Conservation (phyloP, 2,329 filamentous ascomycete genomes). For the Penicillium sp. region DNA sequence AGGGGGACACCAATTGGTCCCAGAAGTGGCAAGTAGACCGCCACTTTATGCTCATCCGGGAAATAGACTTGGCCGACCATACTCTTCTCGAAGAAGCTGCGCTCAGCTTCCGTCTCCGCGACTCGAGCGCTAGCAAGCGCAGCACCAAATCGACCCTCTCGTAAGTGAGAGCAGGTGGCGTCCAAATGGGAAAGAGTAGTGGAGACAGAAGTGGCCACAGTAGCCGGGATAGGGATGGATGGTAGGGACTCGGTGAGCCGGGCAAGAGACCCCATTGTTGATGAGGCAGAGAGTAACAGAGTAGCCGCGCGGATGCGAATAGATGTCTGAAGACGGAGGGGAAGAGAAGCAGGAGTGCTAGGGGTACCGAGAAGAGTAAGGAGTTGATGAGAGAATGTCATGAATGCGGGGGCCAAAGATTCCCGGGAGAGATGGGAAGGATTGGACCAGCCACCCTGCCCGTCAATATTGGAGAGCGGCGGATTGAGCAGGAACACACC, state of each 20-base stretch:
- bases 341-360: conserved; percentile 71
- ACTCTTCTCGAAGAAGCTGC: conserved; percentile 96
- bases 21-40: conserved; percentile 87
- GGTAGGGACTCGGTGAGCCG: conserved; percentile 79
- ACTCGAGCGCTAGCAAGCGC: conserved; percentile 78
- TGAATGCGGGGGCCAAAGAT: conserved; percentile 73
- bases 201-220: conserved; percentile 80
- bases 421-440: conserved; percentile 59
- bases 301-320: conserved; percentile 82
- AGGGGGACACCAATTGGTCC: conserved; percentile 90
- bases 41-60: conserved; percentile 96
- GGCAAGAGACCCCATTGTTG: conserved; percentile 88
- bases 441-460: conserved; percentile 33
- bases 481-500: conserved; percentile 68
- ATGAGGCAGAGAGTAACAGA: conserved; percentile 83
- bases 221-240: conserved; percentile 85
- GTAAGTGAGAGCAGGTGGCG: conserved; percentile 70
- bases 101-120: conserved; percentile 85
- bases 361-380: conserved; percentile 84
- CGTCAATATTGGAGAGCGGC: conserved; percentile 35
- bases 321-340: conserved; percentile 79
- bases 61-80: conserved; percentile 99
- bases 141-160: conserved; percentile 57
- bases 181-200: conserved; percentile 76
- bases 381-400: conserved; percentile 88